Evolutionary conservation across 352 stramenopile genomes (phyloP), one percentile per base, ranked within the genome.

Genomic region (Globisporangium mamillatum): DNA sequence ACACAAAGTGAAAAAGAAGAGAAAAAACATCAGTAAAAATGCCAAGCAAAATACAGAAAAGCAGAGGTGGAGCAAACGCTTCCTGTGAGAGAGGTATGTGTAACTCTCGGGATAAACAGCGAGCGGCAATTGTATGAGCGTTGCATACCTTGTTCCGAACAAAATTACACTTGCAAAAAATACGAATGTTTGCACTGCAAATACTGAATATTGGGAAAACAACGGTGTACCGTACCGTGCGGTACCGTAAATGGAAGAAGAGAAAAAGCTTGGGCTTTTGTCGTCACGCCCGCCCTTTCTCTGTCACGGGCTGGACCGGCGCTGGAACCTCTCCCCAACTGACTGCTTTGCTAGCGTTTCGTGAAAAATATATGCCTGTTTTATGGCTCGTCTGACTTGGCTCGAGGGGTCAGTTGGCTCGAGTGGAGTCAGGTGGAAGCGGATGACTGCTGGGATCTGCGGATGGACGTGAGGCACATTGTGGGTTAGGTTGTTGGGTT

Each of bases 201-300:
- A 36, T 36, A 7, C 6, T 36, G 32, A 10, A 36, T 36, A 46
- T 46, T 22, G 16, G 44, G 7, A 22, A 50, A 52, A 22, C 0
- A 52, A 22, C 41, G 1, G 1, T n/a, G 16, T 22, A 22, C 44
- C 3, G 44, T 52, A 52, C 44, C 16, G 44, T 22, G 44, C 44
- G 16, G 44, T 52, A n/a, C 44, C 44, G 44, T 52, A 52, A 52
- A 52, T 52, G 44, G 44, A 52, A 52, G 44, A n/a, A 48, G 41
- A 9, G 14, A 4, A 48, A 20, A 20, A 48, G 41, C 41, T n/a
- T 20, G 16, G 16, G 16, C 44, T 22, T 52, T 22, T 52, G 44
- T 52, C 44, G 41, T 48, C 41, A 48, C 12, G 36, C 18, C 36
- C 0, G 16, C 4, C 20, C 20, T n/a, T 53, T 53, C 20, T 53